A percentile compares a stretch with the other conserved stretches of the same genome.
phyloP scores from a whole-genome alignment of 176 grass and related monocot genomes.

The Zea luxurians region DNA sequence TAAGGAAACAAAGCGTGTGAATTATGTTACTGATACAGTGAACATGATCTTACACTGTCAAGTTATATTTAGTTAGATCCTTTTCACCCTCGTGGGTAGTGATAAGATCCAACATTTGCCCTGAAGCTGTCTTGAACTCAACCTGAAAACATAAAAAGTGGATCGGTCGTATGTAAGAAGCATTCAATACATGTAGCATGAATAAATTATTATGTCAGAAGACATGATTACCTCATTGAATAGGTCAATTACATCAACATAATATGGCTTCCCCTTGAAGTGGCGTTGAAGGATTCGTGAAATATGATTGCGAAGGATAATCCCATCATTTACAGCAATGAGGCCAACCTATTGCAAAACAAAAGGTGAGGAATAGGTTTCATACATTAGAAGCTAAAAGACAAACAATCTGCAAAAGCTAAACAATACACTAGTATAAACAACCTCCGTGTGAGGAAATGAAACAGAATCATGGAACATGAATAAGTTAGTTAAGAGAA shows the following conservation, averaged over 20 bases:
- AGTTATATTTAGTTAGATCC: conserved; percentile 80
- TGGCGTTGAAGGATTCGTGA: conserved; percentile 79
- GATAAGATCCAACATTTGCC: conserved; percentile 93
- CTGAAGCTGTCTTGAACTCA: conserved; percentile 98
- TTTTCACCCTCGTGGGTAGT: conserved; percentile 97
- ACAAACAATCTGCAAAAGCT: background rate
- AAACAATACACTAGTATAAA: background rate
- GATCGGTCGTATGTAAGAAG: conserved; percentile 18
- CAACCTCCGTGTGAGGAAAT: too few species aligned
- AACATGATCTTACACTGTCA: conserved; percentile 64
- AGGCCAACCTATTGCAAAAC: conserved; percentile 81
- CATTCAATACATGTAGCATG: background rate
- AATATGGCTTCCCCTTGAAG: conserved; percentile 88
- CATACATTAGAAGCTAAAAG: conserved; percentile 6
- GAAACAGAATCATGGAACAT: conserved; percentile 6
- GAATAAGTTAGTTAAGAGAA: conserved; percentile 18
- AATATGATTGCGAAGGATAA: conserved; percentile 95
- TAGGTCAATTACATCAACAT: conserved; percentile 91
- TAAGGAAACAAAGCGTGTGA: background rate
- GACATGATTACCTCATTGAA: conserved; percentile 87
- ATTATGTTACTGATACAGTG: conserved; percentile 2
- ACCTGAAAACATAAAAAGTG: conserved; percentile 51
- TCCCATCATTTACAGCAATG: conserved; percentile 95
- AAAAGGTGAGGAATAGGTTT: conserved; percentile 30
- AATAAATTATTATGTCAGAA: conserved; percentile 9